These are phyloP conservation scores for Pseudocohnilembus persalinus DNA, from an alignment of 169 alveolate genomes.

Conservation along the genomic window DNA sequence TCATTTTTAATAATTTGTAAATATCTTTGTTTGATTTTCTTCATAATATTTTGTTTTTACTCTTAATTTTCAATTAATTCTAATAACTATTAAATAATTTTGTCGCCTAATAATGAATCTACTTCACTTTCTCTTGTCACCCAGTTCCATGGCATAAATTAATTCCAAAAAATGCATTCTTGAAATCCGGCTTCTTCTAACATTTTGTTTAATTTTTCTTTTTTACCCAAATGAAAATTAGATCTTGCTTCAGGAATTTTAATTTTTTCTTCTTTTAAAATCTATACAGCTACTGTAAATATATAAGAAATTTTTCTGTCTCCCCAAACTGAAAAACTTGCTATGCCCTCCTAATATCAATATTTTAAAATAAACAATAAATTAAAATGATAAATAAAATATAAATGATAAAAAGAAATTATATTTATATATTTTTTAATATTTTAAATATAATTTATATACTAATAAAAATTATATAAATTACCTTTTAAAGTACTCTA, in stretches of 20 bases:
- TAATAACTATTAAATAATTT: not conserved
- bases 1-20: not conserved
- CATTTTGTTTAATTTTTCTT: slow-evolving; percentile 1
- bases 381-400: not conserved
- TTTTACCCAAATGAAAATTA: slow-evolving; percentile 19
- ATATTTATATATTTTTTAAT: too few relatives aligned
- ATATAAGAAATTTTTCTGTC: slow-evolving; percentile 2
- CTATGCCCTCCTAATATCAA: slow-evolving; percentile 14
- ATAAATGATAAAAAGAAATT: too few relatives aligned
- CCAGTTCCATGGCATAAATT: not conserved
- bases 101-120: not conserved
- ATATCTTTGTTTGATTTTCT: not conserved
- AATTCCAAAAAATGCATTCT: slow-evolving; percentile 7
- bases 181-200: slow-evolving; percentile 4
- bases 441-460: too few relatives aligned
- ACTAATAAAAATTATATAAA: too few relatives aligned
- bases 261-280: not conserved
- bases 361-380: too few relatives aligned
- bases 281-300: not conserved
- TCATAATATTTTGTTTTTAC: not conserved
- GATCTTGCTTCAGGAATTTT: slow-evolving; percentile 5
- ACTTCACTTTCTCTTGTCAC: not conserved
- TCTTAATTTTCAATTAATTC: not conserved
- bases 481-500: slow-evolving; percentile 12
- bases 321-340: slow-evolving; percentile 26